Conservation (phyloP, 2,329 filamentous ascomycete genomes). For the Ilyonectria sp. region DNA sequence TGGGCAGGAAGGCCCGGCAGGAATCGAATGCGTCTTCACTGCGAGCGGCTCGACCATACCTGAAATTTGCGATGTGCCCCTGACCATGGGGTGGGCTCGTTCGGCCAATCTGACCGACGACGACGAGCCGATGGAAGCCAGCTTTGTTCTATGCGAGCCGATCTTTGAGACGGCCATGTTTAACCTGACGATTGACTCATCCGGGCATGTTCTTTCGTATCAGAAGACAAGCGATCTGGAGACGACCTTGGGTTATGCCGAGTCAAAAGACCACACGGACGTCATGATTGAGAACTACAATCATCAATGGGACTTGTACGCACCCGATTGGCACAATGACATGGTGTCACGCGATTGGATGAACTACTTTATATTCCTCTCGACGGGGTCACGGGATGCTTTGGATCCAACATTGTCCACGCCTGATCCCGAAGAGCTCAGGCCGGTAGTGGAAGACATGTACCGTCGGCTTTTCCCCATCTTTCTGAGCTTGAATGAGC, state of each 20-base stretch:
- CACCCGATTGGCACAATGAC: conserved; percentile 63
- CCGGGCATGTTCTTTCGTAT: conserved; percentile 46
- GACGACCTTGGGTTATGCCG: conserved; percentile 33
- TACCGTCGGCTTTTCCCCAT: conserved; percentile 48
- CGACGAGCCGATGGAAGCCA: conserved; percentile 36
- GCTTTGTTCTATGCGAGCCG: conserved; percentile 45
- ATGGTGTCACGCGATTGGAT: conserved; percentile 60
- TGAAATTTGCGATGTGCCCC: conserved; percentile 25
- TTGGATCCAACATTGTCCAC: conserved; percentile 46
- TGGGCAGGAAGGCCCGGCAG: no score
- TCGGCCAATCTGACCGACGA: conserved; percentile 1
- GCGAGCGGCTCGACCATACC: not conserved
- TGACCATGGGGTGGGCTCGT: conserved; percentile 47
- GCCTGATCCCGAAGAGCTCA: conserved; percentile 18
- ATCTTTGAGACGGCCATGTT: conserved; percentile 53
- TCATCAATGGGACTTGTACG: not conserved
- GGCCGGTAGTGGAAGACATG: conserved; percentile 42
- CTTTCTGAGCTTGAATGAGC: conserved; percentile 58
- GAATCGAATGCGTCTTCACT: no score
- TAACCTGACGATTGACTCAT: conserved; percentile 49
- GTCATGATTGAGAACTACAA: conserved; percentile 31
- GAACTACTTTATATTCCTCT: conserved; percentile 60
- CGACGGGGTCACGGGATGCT: conserved; percentile 46
- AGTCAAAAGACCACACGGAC: conserved; percentile 32
- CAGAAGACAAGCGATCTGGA: conserved; percentile 29